Evolutionary conservation across 2,329 filamentous ascomycete genomes (phyloP), one percentile per base, ranked within the genome.

Genomic region (Aspergillus latus): DNA sequence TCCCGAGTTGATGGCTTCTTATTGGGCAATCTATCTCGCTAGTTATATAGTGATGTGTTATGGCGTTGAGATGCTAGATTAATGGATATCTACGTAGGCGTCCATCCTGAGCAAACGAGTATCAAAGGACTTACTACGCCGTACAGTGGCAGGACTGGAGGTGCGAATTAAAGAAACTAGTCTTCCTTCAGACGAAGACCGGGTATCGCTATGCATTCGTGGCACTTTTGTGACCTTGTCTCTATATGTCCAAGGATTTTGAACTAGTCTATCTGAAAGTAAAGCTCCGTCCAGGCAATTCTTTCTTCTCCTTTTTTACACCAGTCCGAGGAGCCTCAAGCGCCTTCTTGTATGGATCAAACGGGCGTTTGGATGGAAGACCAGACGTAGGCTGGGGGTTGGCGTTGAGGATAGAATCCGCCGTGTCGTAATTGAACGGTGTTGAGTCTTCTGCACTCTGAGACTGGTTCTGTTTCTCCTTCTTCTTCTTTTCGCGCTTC

Each of bases 341-440:
- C 36, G 84, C 80, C 74, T 90, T 91, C 13, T 82, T 80, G 65
- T 93, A 95, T 0, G 90, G 90, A 69, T 94, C 88, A 71, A 94
- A 92, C 3, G 78, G 79, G 65, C 82, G 82, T 67, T 81, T 80
- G 32, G 75, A 75, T 59, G 80, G 72, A 10, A 67, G 64, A 10
- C 63, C 67, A 3, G 63, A 62, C 21, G 58, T 58, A 21, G 60
- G 58, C 63, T 66, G 61, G 66, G 67, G 59, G 34, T 66, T 62
- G 8, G 84, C 81, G 65, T 92, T 82, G 51, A 96, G 78, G 8
- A 96, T 84, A 1, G 88, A 88, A 43, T 87, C 83, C 1, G 91
- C 91, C 59, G 84, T 84, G 54, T 82, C 85, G 67, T 96, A 96
- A 70, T 96, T 90, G 65, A 96, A 96, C 0, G 88, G 82, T 45